Base-by-base conservation (phyloP, 306 rosid species). In the Vicia villosa region DNA sequence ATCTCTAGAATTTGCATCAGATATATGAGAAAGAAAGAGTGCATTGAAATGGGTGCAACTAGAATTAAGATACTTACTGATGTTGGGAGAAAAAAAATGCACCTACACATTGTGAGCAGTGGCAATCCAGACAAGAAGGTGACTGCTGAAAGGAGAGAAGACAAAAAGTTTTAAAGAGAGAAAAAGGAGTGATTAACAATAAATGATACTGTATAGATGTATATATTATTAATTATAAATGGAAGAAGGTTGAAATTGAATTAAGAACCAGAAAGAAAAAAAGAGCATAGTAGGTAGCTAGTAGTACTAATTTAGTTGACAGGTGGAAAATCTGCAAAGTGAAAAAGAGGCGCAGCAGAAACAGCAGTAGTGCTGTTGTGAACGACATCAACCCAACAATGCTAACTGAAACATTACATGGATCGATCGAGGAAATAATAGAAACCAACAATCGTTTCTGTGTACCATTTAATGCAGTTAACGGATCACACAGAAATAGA, bases 241-340 rank as follows among this genome's bases (percentile, higher is more conserved):
- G 38, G 9, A 34, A 34, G 10, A 34, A 34, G 38, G 10, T 34
- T 34, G 38, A 34, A 32, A 34, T 34, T 34, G 38, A 34, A 34
- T 17, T 19, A 49, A 49, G 12, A 45, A 45, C 9, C n/a, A 10
- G 46, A 37, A 62, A 40, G 38, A 34, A 56, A 9, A n/a, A 63
- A 34, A 38, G 11, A 10, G 30, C 45, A 40, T 40, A 40, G 45
- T 40, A 40, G 45, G 4, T 40, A 10, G 45, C 11, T 10, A n/a
- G 1, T 10, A 10, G 45, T 11, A 11, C 45, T 17, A 15, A 10
- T 2, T 34, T 81, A 74, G 74, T 71, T 77, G 63, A 80, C 78
- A 81, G 81, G 77, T 77, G 81, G 57, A 10, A 24, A 50, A 63
- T 80, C 88, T 81, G 96, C 85, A 85, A 82, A 85, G 87, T 72